Evolutionary conservation across 163 green algal species (phyloP), one percentile per base, ranked within the genome.

Genomic region (Scenedesmus sp.): DNA sequence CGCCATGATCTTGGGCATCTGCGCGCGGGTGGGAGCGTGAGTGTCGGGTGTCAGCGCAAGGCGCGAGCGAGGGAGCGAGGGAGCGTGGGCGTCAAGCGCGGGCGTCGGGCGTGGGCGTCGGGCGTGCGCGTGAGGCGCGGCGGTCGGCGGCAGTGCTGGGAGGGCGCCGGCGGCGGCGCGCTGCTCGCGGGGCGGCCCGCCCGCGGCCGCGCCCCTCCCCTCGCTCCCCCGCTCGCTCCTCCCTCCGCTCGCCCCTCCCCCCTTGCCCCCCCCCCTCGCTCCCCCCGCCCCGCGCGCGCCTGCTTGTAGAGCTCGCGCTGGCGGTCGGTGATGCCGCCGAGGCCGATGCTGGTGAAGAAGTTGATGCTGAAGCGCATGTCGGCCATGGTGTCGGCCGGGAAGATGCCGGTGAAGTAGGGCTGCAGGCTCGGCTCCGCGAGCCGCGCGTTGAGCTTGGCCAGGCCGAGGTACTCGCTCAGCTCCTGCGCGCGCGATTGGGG

Each of bases 351-450:
- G 26, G 93, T 97, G 89, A 98, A 98, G 83, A 98, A 98, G 90
- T 98, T 98, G 92, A 98, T 98, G 86, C 89, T 76, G 86, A 98
- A 98, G 72, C 95, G 88, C 91, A 97, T 93, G 89, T 97, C 92
- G 42, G 74, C 80, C 82, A 84, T 86, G 22, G 85, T 87, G 88
- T 97, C 92, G 44, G 88, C 86, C n/a, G 94, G 94, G 88, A 97
- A 98, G 31, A 97, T 74, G 65, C 91, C 91, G 4, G 64, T 70
- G 67, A 93, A 94, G 31, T 79, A 79, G 20, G 60, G 29, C 36
- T 70, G 54, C 10, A 83, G 73, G 26, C 75, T 78, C 14, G 91
- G 89, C 75, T 97, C 92, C 36, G 91, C 80, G 56, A 98, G 83
- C 0, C 92, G 87, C 84, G 86, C 77, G 73, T 97, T 96, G 2